These are phyloP conservation scores for Hanseniaspora meyeri DNA, from an alignment of 805 yeast genomes.

Conservation along the genomic window DNA sequence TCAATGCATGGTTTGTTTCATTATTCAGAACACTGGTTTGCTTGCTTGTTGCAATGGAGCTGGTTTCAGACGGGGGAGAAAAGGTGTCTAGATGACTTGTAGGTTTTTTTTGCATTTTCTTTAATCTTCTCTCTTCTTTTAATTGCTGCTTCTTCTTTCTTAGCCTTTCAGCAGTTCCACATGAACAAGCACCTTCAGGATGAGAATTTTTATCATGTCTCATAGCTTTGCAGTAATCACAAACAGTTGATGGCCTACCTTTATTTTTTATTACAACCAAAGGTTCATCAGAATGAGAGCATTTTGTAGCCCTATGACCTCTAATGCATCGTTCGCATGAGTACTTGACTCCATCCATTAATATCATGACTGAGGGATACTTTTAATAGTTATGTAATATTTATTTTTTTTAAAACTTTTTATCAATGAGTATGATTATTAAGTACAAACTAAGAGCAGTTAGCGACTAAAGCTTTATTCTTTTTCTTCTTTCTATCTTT, in stretches of 20 bases:
- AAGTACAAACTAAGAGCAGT: too few species aligned
- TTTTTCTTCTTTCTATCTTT: too few species aligned
- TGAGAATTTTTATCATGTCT: constrained; percentile 57
- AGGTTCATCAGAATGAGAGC: constrained; percentile 85
- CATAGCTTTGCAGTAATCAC: constrained; percentile 70
- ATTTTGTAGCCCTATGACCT: constrained; percentile 90
- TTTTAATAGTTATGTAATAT: constrained; percentile 8
- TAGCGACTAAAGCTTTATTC: too few species aligned
- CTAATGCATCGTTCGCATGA: constrained; percentile 94
- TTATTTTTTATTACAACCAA: constrained; percentile 88
- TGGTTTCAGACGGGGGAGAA: not conserved
- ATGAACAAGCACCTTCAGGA: constrained; percentile 47
- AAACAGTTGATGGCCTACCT: constrained; percentile 90
- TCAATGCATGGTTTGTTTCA: not conserved
- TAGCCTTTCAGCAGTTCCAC: constrained; percentile 38
- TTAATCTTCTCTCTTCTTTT: constrained; percentile 19
- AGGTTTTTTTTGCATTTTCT: constrained; percentile 23
- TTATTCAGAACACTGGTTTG: not conserved
- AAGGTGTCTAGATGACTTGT: constrained; percentile 15
- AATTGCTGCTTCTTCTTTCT: constrained; percentile 24
- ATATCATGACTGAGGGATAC: constrained; percentile 45
- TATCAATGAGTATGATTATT: too few species aligned
- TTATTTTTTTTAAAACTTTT: not conserved
- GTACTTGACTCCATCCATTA: constrained; percentile 83
- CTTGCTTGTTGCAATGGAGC: not conserved